Percentiles rank a stretch among this genome's conserved stretches.
phyloP scores from a whole-genome alignment of 106 monocot genomes.

The Allium fistulosum region DNA sequence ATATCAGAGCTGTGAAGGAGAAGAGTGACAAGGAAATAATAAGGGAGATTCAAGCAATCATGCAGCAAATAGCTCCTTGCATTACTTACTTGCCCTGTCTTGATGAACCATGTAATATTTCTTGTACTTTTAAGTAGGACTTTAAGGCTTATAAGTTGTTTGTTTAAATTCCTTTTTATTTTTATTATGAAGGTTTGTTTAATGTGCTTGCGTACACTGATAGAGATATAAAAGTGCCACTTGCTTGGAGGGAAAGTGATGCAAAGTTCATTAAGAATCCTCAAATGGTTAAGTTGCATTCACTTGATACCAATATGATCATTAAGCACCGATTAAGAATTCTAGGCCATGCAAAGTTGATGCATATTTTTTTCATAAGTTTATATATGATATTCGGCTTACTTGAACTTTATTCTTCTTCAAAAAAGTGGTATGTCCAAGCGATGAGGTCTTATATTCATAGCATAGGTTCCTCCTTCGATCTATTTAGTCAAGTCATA shows the following conservation, averaged over 20 bases:
- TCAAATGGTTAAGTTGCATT: constrained; percentile 93
- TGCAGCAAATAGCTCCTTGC: constrained; percentile 91
- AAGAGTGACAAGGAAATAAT: constrained; percentile 96
- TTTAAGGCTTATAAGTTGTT: not conserved
- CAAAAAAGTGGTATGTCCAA: too few relatives aligned
- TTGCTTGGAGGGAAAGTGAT: constrained; percentile 91
- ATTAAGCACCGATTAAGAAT: constrained; percentile 11
- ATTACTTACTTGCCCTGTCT: constrained; percentile 96
- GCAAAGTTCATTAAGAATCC: constrained; percentile 88
- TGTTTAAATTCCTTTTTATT: not conserved
- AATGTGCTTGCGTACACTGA: constrained; percentile 97
- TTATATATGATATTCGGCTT: too few relatives aligned
- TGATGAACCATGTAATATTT: constrained; percentile 67
- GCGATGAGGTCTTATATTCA: too few relatives aligned
- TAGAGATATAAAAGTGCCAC: constrained; percentile 62
- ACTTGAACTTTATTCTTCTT: too few relatives aligned
- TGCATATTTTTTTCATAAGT: constrained; percentile 74
- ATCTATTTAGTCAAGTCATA: too few relatives aligned
- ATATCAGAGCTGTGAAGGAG: constrained; percentile 54
- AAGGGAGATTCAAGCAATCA: constrained; percentile 96
- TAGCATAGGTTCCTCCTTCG: too few relatives aligned
- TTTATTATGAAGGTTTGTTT: constrained; percentile 47
- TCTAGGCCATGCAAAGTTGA: constrained; percentile 30
- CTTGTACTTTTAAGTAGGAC: not conserved
- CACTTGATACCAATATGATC: constrained; percentile 84